Conservation (phyloP, 2,329 filamentous ascomycete species). For the Diaporthe citrichinensis region DNA sequence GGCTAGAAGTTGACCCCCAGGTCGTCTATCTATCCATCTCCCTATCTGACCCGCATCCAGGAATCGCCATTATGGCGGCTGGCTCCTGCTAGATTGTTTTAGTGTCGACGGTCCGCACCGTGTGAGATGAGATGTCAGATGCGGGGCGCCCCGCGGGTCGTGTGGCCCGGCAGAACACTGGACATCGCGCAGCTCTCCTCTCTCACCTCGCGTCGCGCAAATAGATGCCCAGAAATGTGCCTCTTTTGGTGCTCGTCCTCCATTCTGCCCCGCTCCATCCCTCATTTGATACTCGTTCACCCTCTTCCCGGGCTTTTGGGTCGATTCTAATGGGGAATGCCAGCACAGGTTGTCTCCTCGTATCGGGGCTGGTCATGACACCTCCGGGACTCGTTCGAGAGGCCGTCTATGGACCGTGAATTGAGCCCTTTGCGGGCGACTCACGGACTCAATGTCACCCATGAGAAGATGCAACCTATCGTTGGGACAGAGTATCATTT, state of each 20-base stretch:
- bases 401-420: neutral
- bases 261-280: neutral
- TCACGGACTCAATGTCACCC: neutral
- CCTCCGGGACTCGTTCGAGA: neutral
- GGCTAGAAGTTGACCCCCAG: neutral
- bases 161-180: neutral
- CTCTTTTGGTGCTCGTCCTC: neutral
- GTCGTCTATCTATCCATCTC: neutral
- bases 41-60: neutral
- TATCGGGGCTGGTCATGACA: neutral
- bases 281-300: neutral
- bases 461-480: neutral
- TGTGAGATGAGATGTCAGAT: slow-evolving; percentile 17
- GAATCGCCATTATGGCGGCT: neutral
- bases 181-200: neutral
- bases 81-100: neutral
- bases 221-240: neutral
- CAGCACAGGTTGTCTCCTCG: neutral
- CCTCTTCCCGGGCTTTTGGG: neutral
- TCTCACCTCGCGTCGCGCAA: neutral
- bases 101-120: slow-evolving; percentile 3
- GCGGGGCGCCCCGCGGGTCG: neutral
- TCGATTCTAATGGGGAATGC: too few relatives aligned
- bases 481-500: neutral
- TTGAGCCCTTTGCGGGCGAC: neutral